A percentile compares a stretch with the other conserved stretches of the same genome.
These are phyloP conservation scores for Mycena filopes DNA, from an alignment of 768 basidiomycete genomes.

Conservation along the genomic window DNA sequence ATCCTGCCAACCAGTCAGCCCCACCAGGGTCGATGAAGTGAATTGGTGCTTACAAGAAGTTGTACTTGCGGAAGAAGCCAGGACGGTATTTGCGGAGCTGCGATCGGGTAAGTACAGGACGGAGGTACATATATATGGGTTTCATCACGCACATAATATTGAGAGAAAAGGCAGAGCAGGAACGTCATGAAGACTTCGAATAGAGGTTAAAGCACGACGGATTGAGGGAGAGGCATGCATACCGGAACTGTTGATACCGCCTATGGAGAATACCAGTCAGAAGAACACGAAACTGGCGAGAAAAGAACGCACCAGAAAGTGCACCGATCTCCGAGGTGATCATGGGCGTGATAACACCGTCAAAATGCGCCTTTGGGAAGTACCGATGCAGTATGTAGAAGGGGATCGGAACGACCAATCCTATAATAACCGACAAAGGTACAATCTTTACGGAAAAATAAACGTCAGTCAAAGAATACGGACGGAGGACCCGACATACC, in stretches of 20 bases:
- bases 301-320: slow-evolving; percentile 47
- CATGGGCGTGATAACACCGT: slow-evolving; percentile 63
- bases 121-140: too few species aligned
- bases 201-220: too few species aligned
- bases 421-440: slow-evolving; percentile 59
- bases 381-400: slow-evolving; percentile 62
- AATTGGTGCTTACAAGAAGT: slow-evolving; percentile 47
- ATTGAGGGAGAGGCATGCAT: neutral
- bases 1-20: slow-evolving; percentile 27
- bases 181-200: neutral
- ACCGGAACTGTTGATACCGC: slow-evolving; percentile 67
- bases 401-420: slow-evolving; percentile 63
- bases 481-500: slow-evolving; percentile 43
- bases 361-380: slow-evolving; percentile 58
- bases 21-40: neutral
- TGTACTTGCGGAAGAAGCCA: slow-evolving; percentile 62
- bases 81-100: slow-evolving; percentile 52
- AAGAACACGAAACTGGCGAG: neutral
- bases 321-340: slow-evolving; percentile 24
- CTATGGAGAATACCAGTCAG: slow-evolving; percentile 31
- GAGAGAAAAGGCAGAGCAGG: slow-evolving; percentile 52
- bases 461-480: slow-evolving; percentile 20
- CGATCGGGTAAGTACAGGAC: neutral
- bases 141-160: slow-evolving; percentile 49
- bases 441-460: slow-evolving; percentile 53